Base-by-base conservation (phyloP, 1,139 yeast species). In the Wickerhamiella pararugosa region DNA sequence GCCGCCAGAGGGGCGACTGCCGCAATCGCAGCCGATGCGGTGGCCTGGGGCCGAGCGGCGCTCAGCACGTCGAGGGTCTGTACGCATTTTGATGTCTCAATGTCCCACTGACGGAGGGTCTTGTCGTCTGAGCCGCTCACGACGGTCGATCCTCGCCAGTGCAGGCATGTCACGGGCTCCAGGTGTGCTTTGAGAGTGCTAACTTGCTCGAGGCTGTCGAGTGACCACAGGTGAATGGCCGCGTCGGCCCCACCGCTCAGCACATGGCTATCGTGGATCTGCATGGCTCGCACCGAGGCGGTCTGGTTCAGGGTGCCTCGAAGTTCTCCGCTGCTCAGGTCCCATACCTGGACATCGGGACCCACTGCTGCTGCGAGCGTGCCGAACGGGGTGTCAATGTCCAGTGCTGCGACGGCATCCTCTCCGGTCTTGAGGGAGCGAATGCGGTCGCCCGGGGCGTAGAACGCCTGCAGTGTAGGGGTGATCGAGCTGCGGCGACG, bases 261-360 rank as follows among this genome's bases (percentile, higher is more conserved):
- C 25, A 75, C 69, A 39, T 73, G 53, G 35, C 65, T 62, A 28
- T 69, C 71, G 37, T 72, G 71, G 65, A 76, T 64, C 50, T 74
- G 77, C 55, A 77, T 60, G 49, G 79, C 74, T 41, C 64, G 65
- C 4, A 77, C 77, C 5, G 74, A 63, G 0, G 80, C 75, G 10
- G 58, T 53, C 44, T 61, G 65, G 10, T 43, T 50, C 5, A 62
- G 51, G 10, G 49, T 43, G 4, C 56, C 56, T 15, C 52, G 51
- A 53, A 29, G 31, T 29, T 63, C 69, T 40, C 69, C 74, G 45
- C 69, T 64, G 47, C 70, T 71, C 59, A 70, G 62, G 62, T 86
- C 94, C 94, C 96, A 84, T 5, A 87, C 81, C 49, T 81, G 71
- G 7, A 84, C 81, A 1, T 78, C 83, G 59, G 84, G 94, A 52